These are phyloP conservation scores for Rostrohypoxylon terebratum DNA, from an alignment of 495 filamentous ascomycete species.

Conservation along the genomic window DNA sequence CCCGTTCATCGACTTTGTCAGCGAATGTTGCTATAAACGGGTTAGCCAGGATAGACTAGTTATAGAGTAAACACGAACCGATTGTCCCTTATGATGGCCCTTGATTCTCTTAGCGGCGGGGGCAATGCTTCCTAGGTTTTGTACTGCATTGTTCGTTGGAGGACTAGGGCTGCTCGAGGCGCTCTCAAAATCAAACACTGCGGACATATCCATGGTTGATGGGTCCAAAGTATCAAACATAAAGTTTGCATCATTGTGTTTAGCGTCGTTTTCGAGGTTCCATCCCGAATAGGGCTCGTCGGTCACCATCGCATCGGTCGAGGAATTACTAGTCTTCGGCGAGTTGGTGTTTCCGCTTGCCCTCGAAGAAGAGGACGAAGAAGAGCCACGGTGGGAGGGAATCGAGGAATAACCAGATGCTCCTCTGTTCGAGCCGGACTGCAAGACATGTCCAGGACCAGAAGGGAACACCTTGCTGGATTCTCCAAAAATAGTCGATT, in stretches of 20 bases:
- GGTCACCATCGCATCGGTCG: constrained; percentile 39
- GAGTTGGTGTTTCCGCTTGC: constrained; percentile 39
- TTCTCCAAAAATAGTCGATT: constrained; percentile 16
- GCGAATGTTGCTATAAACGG: constrained; percentile 52
- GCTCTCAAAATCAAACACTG: constrained; percentile 76
- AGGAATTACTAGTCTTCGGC: constrained; percentile 40
- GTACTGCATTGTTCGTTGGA: constrained; percentile 50
- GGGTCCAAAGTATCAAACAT: constrained; percentile 38
- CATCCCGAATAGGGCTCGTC: constrained; percentile 32
- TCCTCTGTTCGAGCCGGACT: constrained; percentile 17
- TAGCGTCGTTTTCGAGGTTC: constrained; percentile 33
- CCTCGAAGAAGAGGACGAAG: constrained; percentile 46
- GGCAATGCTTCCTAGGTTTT: constrained; percentile 33
- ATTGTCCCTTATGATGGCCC: constrained; percentile 51
- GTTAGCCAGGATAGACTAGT: constrained; percentile 31
- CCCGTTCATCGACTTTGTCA: constrained; percentile 54
- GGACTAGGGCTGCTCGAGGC: constrained; percentile 73
- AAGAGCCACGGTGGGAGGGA: constrained; percentile 45
- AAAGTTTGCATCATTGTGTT: constrained; percentile 27
- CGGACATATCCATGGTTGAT: constrained; percentile 62
- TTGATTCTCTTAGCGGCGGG: constrained; percentile 46
- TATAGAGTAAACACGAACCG: constrained; percentile 40
- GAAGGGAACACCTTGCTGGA: constrained; percentile 24
- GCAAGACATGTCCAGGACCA: constrained; percentile 6
- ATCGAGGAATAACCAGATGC: constrained; percentile 9